Percentiles rank a stretch among this genome's conserved stretches.
phyloP scores from a whole-genome alignment of 345 rosid species.

The Linum tenue region DNA sequence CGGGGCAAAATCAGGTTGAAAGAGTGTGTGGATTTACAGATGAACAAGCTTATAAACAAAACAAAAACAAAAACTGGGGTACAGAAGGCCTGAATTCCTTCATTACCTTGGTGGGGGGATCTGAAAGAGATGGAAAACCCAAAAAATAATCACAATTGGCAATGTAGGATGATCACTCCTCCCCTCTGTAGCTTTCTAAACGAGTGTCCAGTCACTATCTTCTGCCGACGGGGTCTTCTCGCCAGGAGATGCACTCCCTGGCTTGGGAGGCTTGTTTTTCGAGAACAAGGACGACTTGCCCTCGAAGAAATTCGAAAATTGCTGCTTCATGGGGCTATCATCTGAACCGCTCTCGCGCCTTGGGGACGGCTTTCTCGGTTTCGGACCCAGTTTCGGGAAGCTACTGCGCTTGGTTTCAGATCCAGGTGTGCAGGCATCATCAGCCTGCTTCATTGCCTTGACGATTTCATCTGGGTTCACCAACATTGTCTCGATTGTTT shows the following conservation, averaged over 20 bases:
- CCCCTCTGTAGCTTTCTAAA: slow-evolving; percentile 15
- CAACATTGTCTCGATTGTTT: slow-evolving; percentile 72
- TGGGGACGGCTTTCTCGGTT: slow-evolving; percentile 30
- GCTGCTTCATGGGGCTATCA: slow-evolving; percentile 41
- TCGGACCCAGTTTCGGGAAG: slow-evolving; percentile 55
- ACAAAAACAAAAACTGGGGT: not conserved
- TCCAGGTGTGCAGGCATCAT: slow-evolving; percentile 25
- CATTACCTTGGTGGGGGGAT: not conserved
- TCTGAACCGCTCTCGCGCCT: slow-evolving; percentile 39
- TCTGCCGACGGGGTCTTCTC: slow-evolving; percentile 23
- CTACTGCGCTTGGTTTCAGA: slow-evolving; percentile 47
- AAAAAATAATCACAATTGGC: not conserved
- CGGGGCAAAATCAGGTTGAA: too few species aligned
- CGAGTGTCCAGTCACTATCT: slow-evolving; percentile 55
- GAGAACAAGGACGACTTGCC: slow-evolving; percentile 71
- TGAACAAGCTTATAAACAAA: not conserved
- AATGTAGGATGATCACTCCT: not conserved
- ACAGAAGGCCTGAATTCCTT: not conserved
- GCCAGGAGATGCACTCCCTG: slow-evolving; percentile 22
- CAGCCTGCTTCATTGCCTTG: slow-evolving; percentile 45
- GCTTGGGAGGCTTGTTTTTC: slow-evolving; percentile 58
- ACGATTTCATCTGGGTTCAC: slow-evolving; percentile 60
- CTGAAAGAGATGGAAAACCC: not conserved
- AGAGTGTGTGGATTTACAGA: not conserved
- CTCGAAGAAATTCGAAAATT: slow-evolving; percentile 70